phyloP scores from a whole-genome alignment of 2,329 filamentous ascomycete genomes.

The Trichoderma sp. region DNA sequence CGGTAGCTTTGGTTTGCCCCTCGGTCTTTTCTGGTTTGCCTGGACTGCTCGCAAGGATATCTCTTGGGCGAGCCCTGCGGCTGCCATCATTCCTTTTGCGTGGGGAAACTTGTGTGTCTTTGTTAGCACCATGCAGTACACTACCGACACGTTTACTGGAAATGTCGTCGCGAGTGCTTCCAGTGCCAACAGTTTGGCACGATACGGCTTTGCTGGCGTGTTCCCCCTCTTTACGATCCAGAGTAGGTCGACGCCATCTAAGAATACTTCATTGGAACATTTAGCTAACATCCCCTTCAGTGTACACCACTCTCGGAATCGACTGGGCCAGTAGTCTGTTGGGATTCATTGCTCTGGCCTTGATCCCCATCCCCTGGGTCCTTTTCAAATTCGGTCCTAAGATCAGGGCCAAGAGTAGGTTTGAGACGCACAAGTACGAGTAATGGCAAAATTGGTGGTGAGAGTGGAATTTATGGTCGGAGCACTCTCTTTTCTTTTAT shows the following conservation, averaged over 20 bases:
- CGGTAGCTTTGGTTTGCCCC: conserved; percentile 51
- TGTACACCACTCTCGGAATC: conserved; percentile 45
- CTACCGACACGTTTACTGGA: conserved; percentile 54
- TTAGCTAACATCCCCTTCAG: conserved; percentile 27
- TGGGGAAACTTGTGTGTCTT: conserved; percentile 62
- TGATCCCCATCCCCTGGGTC: conserved; percentile 53
- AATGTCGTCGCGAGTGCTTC: conserved; percentile 55
- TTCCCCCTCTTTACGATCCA: conserved; percentile 62
- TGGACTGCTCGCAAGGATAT: conserved; percentile 50
- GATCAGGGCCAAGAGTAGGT: conserved; percentile 41
- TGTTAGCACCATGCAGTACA: conserved; percentile 51
- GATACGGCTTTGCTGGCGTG: conserved; percentile 53
- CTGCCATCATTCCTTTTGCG: conserved; percentile 54
- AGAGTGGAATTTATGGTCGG: background rate
- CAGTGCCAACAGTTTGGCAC: conserved; percentile 56
- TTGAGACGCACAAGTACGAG: conserved; percentile 35
- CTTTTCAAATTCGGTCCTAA: conserved; percentile 48
- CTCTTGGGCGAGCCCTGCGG: conserved; percentile 49
- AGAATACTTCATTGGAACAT: accelerated
- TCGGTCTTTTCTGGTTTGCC: conserved; percentile 58
- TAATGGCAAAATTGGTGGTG: background rate
- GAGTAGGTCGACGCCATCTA: conserved; percentile 36
- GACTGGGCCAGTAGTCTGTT: conserved; percentile 47
- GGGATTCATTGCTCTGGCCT: conserved; percentile 44
- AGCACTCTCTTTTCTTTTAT: background rate